These are phyloP conservation scores for Fomitopsis betulina DNA, from an alignment of 1,284 basidiomycete genomes.

Conservation along the genomic window DNA sequence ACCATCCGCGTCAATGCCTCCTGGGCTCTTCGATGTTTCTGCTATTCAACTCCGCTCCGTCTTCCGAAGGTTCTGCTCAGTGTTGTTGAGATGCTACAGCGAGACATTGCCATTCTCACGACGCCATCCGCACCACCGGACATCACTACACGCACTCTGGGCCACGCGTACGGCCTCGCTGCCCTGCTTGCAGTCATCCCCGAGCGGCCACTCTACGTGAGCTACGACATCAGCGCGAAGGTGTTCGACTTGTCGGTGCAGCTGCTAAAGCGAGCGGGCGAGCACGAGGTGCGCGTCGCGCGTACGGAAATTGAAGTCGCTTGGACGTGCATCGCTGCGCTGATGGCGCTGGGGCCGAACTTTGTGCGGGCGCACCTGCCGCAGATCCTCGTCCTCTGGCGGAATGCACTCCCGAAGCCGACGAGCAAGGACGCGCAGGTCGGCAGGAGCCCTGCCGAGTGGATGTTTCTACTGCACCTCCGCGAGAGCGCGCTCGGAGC, in stretches of 20 bases:
- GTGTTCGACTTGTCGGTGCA: slow-evolving; percentile 90
- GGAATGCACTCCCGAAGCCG: slow-evolving; percentile 94
- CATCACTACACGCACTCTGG: slow-evolving; percentile 69
- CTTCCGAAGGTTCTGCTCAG: slow-evolving; percentile 76
- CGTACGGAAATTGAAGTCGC: slow-evolving; percentile 89
- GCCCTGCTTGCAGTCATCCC: slow-evolving; percentile 86
- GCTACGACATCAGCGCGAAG: slow-evolving; percentile 89
- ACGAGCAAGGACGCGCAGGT: slow-evolving; percentile 80
- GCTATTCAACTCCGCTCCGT: slow-evolving; percentile 81
- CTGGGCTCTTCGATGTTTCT: slow-evolving; percentile 88
- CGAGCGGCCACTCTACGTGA: slow-evolving; percentile 88
- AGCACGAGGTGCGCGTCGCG: slow-evolving; percentile 84
- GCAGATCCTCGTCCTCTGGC: slow-evolving; percentile 92
- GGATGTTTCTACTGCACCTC: slow-evolving; percentile 90
- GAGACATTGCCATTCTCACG: slow-evolving; percentile 70
- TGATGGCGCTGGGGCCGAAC: slow-evolving; percentile 92
- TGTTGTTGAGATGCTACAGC: slow-evolving; percentile 77
- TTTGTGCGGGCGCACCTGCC: slow-evolving; percentile 92
- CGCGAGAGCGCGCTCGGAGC: slow-evolving; percentile 89
- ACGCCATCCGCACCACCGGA: slow-evolving; percentile 74
- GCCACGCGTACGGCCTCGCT: slow-evolving; percentile 87
- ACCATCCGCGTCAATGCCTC: slow-evolving; percentile 83
- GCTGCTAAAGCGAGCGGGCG: slow-evolving; percentile 86
- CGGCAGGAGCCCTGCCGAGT: slow-evolving; percentile 73
- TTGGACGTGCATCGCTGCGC: slow-evolving; percentile 87